Percentiles rank a stretch among this genome's conserved stretches.
phyloP scores from a whole-genome alignment of 352 stramenopile species.

The Phytophthora capsici region DNA sequence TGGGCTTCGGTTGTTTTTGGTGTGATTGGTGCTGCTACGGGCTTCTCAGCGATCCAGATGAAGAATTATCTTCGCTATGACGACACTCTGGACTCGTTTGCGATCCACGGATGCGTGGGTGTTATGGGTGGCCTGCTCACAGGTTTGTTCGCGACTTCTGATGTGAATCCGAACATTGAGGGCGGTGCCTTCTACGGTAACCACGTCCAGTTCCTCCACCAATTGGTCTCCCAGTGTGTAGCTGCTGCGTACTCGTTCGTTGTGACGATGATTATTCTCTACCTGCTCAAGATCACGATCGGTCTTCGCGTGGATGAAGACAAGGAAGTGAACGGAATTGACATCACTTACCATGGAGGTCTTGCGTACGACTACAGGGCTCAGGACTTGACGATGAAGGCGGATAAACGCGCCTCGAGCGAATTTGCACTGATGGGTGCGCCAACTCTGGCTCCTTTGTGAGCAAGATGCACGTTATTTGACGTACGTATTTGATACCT shows the following conservation, averaged over 20 bases:
- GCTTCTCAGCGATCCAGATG: conserved; percentile 61
- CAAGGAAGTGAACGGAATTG: conserved; percentile 81
- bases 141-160: conserved; percentile 68
- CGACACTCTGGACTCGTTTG: conserved; percentile 84
- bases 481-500: too few species aligned
- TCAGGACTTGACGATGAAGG: conserved; percentile 21
- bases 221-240: conserved; percentile 63
- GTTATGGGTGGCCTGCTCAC: conserved; percentile 70
- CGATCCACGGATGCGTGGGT: conserved; percentile 72
- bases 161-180: conserved; percentile 65
- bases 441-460: conserved; percentile 15
- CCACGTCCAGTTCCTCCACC: conserved; percentile 50
- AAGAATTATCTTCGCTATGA: conserved; percentile 80
- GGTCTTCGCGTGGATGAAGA: conserved; percentile 77
- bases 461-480: neutral
- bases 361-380: conserved; percentile 64
- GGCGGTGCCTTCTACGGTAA: conserved; percentile 66
- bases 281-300: conserved; percentile 73
- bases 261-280: conserved; percentile 74
- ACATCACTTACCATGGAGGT: conserved; percentile 80
- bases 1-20: conserved; percentile 79
- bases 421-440: conserved; percentile 28
- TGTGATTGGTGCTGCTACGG: conserved; percentile 57
- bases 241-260: conserved; percentile 70
- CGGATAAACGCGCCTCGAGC: conserved; percentile 10